These are phyloP conservation scores for Umbelopsis sp. DNA, from an alignment of 192 early-diverging fungal species.

Conservation along the genomic window DNA sequence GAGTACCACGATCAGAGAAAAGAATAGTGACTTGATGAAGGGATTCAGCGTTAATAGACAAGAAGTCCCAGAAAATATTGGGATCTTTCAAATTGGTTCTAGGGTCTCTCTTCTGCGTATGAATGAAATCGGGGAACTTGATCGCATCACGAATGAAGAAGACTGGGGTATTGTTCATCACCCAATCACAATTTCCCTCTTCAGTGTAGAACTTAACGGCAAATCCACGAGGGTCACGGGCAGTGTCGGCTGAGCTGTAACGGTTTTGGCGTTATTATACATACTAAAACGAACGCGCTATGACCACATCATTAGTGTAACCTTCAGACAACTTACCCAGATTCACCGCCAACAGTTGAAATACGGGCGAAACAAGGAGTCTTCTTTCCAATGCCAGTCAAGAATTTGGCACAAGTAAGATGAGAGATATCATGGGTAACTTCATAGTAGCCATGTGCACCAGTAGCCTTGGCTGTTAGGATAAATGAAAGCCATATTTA, in stretches of 20 bases:
- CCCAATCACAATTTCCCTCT: slow-evolving; percentile 73
- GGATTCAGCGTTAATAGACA: slow-evolving; percentile 75
- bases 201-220: slow-evolving; percentile 76
- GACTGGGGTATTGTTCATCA: slow-evolving; percentile 64
- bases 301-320: not conserved
- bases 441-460: slow-evolving; percentile 81
- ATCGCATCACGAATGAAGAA: slow-evolving; percentile 62
- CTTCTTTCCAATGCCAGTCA: slow-evolving; percentile 60
- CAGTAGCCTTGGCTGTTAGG: slow-evolving; percentile 69
- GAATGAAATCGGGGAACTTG: slow-evolving; percentile 73
- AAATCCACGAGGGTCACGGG: slow-evolving; percentile 72
- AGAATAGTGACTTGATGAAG: slow-evolving; percentile 81
- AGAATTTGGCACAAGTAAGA: slow-evolving; percentile 63
- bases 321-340: slow-evolving; percentile 30
- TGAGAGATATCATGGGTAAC: slow-evolving; percentile 49
- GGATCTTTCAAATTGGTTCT: slow-evolving; percentile 71
- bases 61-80: slow-evolving; percentile 80
- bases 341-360: slow-evolving; percentile 64
- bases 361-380: slow-evolving; percentile 71
- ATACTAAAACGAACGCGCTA: no score
- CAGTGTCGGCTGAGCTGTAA: slow-evolving; percentile 58
- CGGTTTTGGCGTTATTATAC: no score
- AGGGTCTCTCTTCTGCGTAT: slow-evolving; percentile 84
- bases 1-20: slow-evolving; percentile 84
- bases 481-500: not conserved